These are phyloP conservation scores for Botryosphaeria dothidea DNA, from an alignment of 2,329 filamentous ascomycete genomes.

Conservation along the genomic window DNA sequence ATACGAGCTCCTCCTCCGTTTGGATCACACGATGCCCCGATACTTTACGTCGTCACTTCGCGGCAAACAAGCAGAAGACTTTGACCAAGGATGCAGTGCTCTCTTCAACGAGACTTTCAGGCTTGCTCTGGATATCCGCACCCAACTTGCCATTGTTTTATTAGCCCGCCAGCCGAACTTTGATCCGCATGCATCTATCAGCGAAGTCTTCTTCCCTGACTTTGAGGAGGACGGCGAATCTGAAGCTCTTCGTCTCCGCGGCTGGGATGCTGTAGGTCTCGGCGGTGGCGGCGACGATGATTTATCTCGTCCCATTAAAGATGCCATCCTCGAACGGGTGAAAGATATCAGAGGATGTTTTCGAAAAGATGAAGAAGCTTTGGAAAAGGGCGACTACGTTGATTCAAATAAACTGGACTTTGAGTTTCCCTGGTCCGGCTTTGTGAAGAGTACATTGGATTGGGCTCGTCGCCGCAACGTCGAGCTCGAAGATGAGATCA, in stretches of 20 bases:
- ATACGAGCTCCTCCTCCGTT: conserved; percentile 31
- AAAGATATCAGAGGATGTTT: conserved; percentile 40
- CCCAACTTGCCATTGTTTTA: conserved; percentile 56
- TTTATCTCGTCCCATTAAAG: conserved; percentile 38
- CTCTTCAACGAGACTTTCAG: conserved; percentile 48
- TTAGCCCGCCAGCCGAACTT: conserved; percentile 40
- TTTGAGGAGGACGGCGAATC: conserved; percentile 19
- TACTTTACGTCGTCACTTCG: conserved; percentile 33
- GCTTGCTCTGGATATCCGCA: conserved; percentile 55
- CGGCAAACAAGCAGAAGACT: conserved; percentile 30
- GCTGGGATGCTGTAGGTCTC: conserved; percentile 38
- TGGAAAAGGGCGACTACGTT: conserved; percentile 31
- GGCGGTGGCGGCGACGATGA: conserved; percentile 40
- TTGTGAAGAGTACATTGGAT: conserved; percentile 45
- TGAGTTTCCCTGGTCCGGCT: conserved; percentile 52
- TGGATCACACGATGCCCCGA: conserved; percentile 38
- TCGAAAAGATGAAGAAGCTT: conserved; percentile 32
- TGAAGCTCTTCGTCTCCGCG: conserved; percentile 30
- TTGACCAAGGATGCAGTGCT: conserved; percentile 30
- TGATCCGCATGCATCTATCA: conserved; percentile 42
- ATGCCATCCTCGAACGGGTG: conserved; percentile 40
- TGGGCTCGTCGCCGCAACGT: conserved; percentile 49
- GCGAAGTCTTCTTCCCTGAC: conserved; percentile 42
- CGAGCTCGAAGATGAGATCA: conserved; percentile 49
- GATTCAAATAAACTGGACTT: conserved; percentile 47